A percentile compares a stretch with the other conserved stretches of the same genome.
Evolutionary conservation across 768 basidiomycete genomes (phyloP).

Genomic region (Phlegmacium glaucopus): DNA sequence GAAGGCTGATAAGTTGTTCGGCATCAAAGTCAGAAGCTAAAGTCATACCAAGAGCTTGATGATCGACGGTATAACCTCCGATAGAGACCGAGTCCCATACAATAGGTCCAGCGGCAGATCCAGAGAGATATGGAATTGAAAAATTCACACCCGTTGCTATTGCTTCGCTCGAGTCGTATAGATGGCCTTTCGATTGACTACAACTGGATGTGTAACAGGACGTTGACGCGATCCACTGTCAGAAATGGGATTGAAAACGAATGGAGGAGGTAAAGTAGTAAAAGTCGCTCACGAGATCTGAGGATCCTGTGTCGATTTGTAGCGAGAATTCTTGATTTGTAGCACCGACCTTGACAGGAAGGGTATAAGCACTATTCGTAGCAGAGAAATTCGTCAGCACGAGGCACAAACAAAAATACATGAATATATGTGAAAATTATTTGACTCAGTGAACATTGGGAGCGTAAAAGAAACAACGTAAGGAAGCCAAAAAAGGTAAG

Average conservation of each 20-base stretch:
- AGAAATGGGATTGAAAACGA: not conserved
- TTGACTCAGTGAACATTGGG: not conserved
- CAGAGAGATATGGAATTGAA: constrained; percentile 55
- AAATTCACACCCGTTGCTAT: constrained; percentile 41
- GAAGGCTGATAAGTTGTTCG: not conserved
- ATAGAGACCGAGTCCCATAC: constrained; percentile 65
- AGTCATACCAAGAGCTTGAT: constrained; percentile 67
- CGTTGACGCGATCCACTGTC: constrained; percentile 74
- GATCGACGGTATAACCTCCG: constrained; percentile 59
- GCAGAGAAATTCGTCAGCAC: not conserved
- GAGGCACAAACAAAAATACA: not conserved
- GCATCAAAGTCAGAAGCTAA: not conserved
- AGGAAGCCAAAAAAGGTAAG: no score
- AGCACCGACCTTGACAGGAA: constrained; percentile 54
- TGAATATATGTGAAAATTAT: not conserved
- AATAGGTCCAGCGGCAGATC: constrained; percentile 57
- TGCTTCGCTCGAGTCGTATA: constrained; percentile 56
- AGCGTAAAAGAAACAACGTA: not conserved
- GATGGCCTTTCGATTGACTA: constrained; percentile 36
- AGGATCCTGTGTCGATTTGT: constrained; percentile 81
- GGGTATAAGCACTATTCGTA: constrained; percentile 54
- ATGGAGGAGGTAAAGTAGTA: not conserved
- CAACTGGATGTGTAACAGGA: constrained; percentile 59
- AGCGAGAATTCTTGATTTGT: constrained; percentile 50
- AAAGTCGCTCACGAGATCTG: constrained; percentile 58